Conservation (phyloP, 805 yeast genomes). For the Saturnispora saitoi region DNA sequence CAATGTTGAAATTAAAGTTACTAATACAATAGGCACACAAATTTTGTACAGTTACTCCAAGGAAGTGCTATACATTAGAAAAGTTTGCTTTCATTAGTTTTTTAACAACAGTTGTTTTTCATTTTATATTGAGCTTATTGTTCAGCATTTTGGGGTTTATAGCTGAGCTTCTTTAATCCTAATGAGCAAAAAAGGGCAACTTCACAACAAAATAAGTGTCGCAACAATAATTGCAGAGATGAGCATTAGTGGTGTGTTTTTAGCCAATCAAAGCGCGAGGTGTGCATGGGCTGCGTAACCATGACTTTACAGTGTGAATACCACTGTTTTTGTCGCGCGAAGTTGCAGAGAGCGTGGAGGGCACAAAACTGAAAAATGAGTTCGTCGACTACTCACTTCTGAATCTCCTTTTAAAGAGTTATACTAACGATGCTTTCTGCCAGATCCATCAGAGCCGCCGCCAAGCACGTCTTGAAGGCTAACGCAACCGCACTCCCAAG, state of each 20-base stretch:
- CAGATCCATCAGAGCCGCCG: constrained; percentile 81
- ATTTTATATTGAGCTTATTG: no score
- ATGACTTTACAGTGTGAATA: not conserved
- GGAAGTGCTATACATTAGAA: no score
- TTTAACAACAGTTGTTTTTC: no score
- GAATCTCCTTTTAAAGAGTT: not conserved
- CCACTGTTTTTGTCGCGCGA: not conserved
- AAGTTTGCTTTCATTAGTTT: no score
- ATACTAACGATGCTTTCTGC: constrained; percentile 59
- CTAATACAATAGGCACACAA: no score
- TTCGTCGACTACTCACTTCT: constrained; percentile 1
- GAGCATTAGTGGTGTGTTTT: not conserved
- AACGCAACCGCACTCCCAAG: constrained; percentile 39
- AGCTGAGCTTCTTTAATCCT: no score
- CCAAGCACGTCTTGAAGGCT: constrained; percentile 62
- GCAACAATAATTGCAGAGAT: no score
- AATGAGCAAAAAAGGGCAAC: no score
- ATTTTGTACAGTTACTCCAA: no score
- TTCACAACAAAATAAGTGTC: no score
- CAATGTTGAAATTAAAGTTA: no score
- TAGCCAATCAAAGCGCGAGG: constrained; percentile 7
- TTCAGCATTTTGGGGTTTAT: no score
- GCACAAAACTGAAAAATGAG: not conserved
- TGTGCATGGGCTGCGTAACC: constrained; percentile 8
- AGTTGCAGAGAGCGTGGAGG: not conserved